Evolutionary conservation across 805 yeast species (phyloP).

Genomic region (Saturnispora kantuleensis): DNA sequence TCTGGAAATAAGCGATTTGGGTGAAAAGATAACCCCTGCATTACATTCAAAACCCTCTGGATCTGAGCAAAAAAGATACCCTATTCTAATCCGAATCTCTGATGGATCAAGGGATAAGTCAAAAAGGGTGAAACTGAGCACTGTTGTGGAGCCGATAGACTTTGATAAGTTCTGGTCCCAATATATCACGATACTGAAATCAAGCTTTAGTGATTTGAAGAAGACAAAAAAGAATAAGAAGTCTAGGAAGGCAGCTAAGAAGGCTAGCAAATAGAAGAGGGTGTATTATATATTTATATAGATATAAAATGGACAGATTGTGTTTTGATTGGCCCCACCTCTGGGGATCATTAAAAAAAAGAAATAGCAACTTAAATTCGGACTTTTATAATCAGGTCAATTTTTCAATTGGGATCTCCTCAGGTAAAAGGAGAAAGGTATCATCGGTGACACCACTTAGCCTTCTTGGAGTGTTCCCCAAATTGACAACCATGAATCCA

Average conservation of each 20-base stretch:
- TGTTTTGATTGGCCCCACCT: not conserved
- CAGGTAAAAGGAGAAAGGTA: not conserved
- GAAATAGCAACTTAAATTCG: not conserved
- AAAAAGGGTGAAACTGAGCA: slow-evolving; percentile 52
- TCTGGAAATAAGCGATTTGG: slow-evolving; percentile 13
- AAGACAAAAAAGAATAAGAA: slow-evolving; percentile 75
- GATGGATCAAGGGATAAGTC: slow-evolving; percentile 44
- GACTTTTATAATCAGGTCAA: not conserved
- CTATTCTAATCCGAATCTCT: slow-evolving; percentile 60
- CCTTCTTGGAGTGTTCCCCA: not conserved
- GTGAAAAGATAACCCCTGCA: slow-evolving; percentile 12
- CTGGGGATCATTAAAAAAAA: not conserved
- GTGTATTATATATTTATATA: not conserved
- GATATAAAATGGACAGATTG: not conserved
- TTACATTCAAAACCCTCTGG: slow-evolving; percentile 3
- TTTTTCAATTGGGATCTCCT: slow-evolving; percentile 4
- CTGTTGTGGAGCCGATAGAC: slow-evolving; percentile 53
- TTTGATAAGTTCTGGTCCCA: slow-evolving; percentile 70
- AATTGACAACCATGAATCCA: not conserved
- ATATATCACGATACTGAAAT: slow-evolving; percentile 59
- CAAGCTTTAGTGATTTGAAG: slow-evolving; percentile 64
- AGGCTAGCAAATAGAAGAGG: slow-evolving; percentile 9
- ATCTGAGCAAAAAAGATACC: slow-evolving; percentile 27
- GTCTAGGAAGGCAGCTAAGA: slow-evolving; percentile 35
- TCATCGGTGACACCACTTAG: not conserved